Conservation (phyloP, 129 eudicot species). For the Flaveria linearis region DNA sequence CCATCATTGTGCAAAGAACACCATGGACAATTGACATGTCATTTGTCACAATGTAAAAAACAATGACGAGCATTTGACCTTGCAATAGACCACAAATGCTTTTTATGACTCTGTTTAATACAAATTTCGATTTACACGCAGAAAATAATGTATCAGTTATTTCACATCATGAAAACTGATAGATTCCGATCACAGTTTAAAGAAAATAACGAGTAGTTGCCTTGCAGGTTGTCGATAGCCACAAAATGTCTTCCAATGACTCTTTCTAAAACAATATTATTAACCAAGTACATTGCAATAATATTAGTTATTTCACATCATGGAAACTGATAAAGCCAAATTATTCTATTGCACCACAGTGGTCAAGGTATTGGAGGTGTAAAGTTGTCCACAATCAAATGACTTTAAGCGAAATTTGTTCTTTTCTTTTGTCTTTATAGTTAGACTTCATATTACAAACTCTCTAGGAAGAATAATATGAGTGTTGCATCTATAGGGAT, state of each 20-base stretch:
- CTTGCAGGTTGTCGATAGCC: conserved; percentile 7
- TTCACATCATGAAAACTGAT: no score
- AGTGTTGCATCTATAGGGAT: not conserved
- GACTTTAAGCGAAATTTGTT: no score
- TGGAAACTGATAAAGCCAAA: not conserved
- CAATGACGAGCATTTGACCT: not conserved
- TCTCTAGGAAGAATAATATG: not conserved
- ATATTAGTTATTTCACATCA: conserved; percentile 14
- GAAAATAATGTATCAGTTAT: no score
- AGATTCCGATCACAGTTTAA: not conserved
- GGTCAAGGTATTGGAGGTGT: not conserved
- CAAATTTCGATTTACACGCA: no score
- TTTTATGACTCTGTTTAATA: no score
- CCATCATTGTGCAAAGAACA: not conserved
- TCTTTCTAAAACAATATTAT: not conserved
- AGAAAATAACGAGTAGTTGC: conserved; percentile 12
- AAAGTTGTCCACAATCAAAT: not conserved
- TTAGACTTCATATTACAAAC: not conserved
- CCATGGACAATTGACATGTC: conserved; percentile 3
- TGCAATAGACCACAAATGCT: no score
- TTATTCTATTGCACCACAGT: not conserved
- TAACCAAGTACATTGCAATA: not conserved
- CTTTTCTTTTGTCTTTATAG: no score
- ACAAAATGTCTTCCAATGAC: not conserved
- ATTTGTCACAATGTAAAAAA: conserved; percentile 19